Conservation (phyloP, 257 asterid species). For the Primulina eburnea region DNA sequence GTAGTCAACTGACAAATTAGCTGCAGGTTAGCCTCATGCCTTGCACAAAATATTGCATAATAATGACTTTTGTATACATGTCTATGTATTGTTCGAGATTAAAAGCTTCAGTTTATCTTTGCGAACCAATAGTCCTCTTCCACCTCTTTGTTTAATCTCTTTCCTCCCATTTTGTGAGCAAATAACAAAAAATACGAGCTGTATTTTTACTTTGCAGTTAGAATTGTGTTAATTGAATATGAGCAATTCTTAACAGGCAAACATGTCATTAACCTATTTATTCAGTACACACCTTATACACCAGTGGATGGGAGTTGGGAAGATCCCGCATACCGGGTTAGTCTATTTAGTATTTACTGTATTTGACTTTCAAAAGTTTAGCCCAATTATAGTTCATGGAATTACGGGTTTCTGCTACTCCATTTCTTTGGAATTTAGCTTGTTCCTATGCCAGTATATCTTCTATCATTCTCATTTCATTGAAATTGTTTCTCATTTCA, state of each 20-base stretch:
- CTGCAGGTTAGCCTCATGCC: too few species aligned
- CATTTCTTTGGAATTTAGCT: not conserved
- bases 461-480: conserved; percentile 8
- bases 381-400: not conserved
- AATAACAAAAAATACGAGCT: not conserved
- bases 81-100: too few species aligned
- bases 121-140: too few species aligned
- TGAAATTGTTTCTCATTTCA: conserved; percentile 10
- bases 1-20: too few species aligned
- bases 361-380: too few species aligned
- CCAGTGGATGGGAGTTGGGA: conserved; percentile 95
- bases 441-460: not conserved
- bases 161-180: not conserved
- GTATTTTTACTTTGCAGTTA: not conserved
- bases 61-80: too few species aligned
- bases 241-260: conserved; percentile 49
- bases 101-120: too few species aligned
- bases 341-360: conserved; percentile 18
- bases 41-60: too few species aligned
- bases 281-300: conserved; percentile 92
- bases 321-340: conserved; percentile 78
- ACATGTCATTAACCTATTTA: conserved; percentile 83
- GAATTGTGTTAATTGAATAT: conserved; percentile 13
- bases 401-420: conserved; percentile 9
- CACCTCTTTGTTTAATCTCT: too few species aligned